Evolutionary conservation across 345 rosid genomes (phyloP).

Genomic region (Linum tenue): DNA sequence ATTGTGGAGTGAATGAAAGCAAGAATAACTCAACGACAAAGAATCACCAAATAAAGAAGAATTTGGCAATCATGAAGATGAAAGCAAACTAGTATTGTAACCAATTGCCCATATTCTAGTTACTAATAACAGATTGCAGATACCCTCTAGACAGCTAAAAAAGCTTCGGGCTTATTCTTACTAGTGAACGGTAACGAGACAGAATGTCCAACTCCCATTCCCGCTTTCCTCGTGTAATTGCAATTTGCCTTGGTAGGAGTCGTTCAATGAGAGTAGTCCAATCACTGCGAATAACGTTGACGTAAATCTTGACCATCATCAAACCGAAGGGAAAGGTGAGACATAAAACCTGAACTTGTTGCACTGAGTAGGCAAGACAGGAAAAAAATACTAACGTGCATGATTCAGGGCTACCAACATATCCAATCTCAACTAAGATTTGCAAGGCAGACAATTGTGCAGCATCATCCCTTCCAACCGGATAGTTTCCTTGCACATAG

Average conservation of each 20-base stretch:
- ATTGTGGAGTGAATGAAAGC: too few relatives aligned
- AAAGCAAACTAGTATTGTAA: too few relatives aligned
- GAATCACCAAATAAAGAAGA: too few relatives aligned
- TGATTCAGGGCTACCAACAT: conserved; percentile 70
- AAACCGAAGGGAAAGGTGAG: not conserved
- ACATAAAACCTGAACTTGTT: not conserved
- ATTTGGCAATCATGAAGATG: too few relatives aligned
- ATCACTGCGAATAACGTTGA: conserved; percentile 36
- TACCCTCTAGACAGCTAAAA: not conserved
- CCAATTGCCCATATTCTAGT: too few relatives aligned
- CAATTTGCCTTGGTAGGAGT: conserved; percentile 86
- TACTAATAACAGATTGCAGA: too few relatives aligned
- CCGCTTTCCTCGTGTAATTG: conserved; percentile 84
- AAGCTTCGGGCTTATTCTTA: conserved; percentile 22
- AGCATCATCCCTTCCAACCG: conserved; percentile 98
- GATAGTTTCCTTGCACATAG: conserved; percentile 89
- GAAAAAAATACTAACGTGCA: conserved; percentile 54
- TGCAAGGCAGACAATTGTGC: conserved; percentile 93
- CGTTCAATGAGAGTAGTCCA: conserved; percentile 90
- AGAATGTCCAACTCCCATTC: conserved; percentile 97
- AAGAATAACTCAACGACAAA: too few relatives aligned
- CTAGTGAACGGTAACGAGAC: conserved; percentile 80
- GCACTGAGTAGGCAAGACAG: too few relatives aligned
- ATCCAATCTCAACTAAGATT: conserved; percentile 87
- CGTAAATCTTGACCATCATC: not conserved